phyloP scores from a whole-genome alignment of 2,329 filamentous ascomycete genomes.

The Colletotrichum filicis region DNA sequence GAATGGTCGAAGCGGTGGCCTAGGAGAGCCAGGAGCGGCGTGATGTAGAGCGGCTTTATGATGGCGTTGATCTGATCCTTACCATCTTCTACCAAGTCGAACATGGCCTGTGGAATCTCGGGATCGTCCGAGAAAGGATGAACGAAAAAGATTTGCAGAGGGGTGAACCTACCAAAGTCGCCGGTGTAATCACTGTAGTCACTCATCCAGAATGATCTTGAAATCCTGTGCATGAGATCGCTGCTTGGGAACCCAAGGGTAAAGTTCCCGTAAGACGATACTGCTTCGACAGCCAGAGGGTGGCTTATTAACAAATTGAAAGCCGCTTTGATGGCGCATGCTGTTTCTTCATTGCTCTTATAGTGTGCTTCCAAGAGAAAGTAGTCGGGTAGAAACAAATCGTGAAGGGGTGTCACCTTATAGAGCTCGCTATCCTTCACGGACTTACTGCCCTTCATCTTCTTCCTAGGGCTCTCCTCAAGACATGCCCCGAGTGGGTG shows the following conservation, averaged over 20 bases:
- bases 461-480: background rate
- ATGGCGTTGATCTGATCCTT: background rate
- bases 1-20: constrained; percentile 17
- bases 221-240: background rate
- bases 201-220: no score
- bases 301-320: background rate
- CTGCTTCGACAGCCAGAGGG: background rate
- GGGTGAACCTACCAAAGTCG: background rate
- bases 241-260: background rate
- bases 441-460: background rate
- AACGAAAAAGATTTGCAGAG: constrained; percentile 22
- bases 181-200: background rate
- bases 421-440: background rate
- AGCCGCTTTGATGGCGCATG: background rate
- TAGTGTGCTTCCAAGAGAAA: background rate
- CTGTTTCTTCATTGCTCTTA: background rate
- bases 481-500: background rate
- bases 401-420: constrained; percentile 14
- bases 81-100: background rate
- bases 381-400: constrained; percentile 15
- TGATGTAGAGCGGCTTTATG: background rate
- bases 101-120: constrained; percentile 14
- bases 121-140: constrained; percentile 16
- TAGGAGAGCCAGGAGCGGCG: constrained; percentile 15
- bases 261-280: background rate